Base-by-base conservation (phyloP, 2,329 filamentous ascomycete species). In the Cladosporium sphaerospermum region DNA sequence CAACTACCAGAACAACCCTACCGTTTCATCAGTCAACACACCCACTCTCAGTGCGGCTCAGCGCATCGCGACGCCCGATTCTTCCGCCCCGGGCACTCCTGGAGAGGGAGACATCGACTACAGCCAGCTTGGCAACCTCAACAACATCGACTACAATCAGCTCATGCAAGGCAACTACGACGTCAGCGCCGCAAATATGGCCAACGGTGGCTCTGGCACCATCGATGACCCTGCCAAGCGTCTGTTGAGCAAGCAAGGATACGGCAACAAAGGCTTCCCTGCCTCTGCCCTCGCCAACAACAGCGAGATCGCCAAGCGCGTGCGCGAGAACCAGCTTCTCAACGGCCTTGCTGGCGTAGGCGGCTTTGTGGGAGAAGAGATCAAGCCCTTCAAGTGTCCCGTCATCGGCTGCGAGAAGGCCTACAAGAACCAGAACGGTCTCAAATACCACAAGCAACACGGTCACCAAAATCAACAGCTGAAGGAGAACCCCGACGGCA, bases 381-480 rank as follows among this genome's bases (percentile, higher is more conserved):
- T 95, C 64, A 99, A 97, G 73, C 93, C 93, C 0, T 99, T 96
- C 78, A 88, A 91, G 69, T 99, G 93, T 65, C 93, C 93, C 1
- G 93, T 99, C 47, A 95, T 99, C 68, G 93, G 93, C 5, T 99
- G 93, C 66, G 93, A 97, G 71, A 99, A 99, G 77, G 92, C 93
- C 0, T 99, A 99, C 76, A 99, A 99, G 79, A 99, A 99, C 70
- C 93, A 97, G 69, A 99, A 99, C 62, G 93, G 93, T 46, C 78
- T 99, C 53, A 99, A 97, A 81, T 99, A 89, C 64, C 83, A 86
- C 73, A 86, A 86, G 73, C 62, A 83, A 71, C 93, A 99, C 64
- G 93, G 93, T 14, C 93, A 99, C 69, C 90, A 95, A 66, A 97
- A 92, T 57, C 93, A 99, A 69, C 89, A 96, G 69, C 79, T 99